phyloP scores from a whole-genome alignment of 768 basidiomycete species.

The Pisolithus microcarpus region DNA sequence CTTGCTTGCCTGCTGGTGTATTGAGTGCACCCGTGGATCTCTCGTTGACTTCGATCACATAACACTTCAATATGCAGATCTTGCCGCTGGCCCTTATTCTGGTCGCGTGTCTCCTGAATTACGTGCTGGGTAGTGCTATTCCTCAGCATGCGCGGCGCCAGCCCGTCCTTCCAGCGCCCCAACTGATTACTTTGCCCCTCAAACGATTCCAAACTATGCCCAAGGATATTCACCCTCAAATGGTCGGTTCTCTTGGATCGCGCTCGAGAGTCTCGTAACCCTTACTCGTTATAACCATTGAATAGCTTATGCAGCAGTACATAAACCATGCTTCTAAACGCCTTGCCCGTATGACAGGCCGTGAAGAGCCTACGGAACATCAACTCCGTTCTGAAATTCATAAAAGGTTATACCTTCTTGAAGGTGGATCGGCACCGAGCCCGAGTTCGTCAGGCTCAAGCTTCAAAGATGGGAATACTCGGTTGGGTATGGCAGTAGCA shows the following conservation, averaged over 20 bases:
- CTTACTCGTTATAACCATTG: not conserved
- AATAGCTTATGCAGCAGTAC: slow-evolving; percentile 60
- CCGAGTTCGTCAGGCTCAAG: slow-evolving; percentile 1
- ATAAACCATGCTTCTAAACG: slow-evolving; percentile 60
- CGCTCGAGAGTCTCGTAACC: not conserved
- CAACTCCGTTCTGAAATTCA: slow-evolving; percentile 40
- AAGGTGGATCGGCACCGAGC: slow-evolving; percentile 18
- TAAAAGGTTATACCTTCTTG: slow-evolving; percentile 35
- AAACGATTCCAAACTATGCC: slow-evolving; percentile 28
- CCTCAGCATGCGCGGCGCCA: slow-evolving; percentile 13
- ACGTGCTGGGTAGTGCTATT: slow-evolving; percentile 27
- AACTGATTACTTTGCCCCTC: slow-evolving; percentile 37
- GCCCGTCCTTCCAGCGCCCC: slow-evolving; percentile 8
- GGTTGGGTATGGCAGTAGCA: slow-evolving; percentile 6
- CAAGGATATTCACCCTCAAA: slow-evolving; percentile 33
- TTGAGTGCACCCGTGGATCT: slow-evolving; percentile 10
- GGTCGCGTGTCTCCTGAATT: slow-evolving; percentile 43
- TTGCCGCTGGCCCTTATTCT: slow-evolving; percentile 43
- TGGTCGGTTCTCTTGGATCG: slow-evolving; percentile 29
- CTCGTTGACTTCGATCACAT: not conserved
- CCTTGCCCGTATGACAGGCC: slow-evolving; percentile 63
- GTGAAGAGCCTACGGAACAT: slow-evolving; percentile 40
- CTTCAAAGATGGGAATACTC: slow-evolving; percentile 6
- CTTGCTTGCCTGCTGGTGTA: not conserved
- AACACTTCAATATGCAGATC: slow-evolving; percentile 39